Evolutionary conservation across 108 stramenopile species (phyloP).

Genomic region (Chaetoceros tenuissimus): DNA sequence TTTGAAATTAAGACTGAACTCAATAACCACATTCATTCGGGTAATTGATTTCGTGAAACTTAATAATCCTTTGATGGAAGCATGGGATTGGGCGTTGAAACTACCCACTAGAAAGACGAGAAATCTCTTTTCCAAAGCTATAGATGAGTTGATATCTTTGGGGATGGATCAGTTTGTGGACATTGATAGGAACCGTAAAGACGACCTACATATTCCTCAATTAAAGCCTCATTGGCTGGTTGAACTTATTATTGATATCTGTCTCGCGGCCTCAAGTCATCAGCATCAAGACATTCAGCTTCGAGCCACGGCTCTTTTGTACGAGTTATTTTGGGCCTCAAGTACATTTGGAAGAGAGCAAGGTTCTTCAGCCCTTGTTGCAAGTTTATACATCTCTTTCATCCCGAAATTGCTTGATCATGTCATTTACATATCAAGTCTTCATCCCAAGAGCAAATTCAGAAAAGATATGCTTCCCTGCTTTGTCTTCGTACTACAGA

Average conservation of each 20-base stretch:
- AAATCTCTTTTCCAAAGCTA: conserved; percentile 44
- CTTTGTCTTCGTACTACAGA: conserved; percentile 66
- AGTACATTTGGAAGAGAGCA: conserved; percentile 49
- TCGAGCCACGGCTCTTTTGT: conserved; percentile 66
- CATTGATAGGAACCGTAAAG: conserved; percentile 23
- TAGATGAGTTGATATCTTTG: conserved; percentile 39
- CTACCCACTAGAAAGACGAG: conserved; percentile 19
- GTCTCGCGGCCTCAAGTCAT: conserved; percentile 69
- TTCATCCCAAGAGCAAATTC: conserved; percentile 62
- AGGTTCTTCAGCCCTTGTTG: conserved; percentile 50
- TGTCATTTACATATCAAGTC: conserved; percentile 57
- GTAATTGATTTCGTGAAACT: conserved; percentile 71
- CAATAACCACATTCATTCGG: conserved; percentile 71
- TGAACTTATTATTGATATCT: conserved; percentile 70
- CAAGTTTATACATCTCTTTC: conserved; percentile 65
- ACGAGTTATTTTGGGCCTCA: conserved; percentile 72
- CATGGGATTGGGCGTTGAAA: conserved; percentile 33
- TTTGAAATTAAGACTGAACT: conserved; percentile 69
- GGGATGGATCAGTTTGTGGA: conserved; percentile 30
- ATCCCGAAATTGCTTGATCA: conserved; percentile 55
- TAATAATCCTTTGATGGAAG: conserved; percentile 62
- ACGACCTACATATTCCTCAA: conserved; percentile 19
- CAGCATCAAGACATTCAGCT: conserved; percentile 70
- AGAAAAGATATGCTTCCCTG: conserved; percentile 74
- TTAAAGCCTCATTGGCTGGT: conserved; percentile 77